Conservation (phyloP, 1,139 yeast species). For the Keqinozyma sinolaborantium region DNA sequence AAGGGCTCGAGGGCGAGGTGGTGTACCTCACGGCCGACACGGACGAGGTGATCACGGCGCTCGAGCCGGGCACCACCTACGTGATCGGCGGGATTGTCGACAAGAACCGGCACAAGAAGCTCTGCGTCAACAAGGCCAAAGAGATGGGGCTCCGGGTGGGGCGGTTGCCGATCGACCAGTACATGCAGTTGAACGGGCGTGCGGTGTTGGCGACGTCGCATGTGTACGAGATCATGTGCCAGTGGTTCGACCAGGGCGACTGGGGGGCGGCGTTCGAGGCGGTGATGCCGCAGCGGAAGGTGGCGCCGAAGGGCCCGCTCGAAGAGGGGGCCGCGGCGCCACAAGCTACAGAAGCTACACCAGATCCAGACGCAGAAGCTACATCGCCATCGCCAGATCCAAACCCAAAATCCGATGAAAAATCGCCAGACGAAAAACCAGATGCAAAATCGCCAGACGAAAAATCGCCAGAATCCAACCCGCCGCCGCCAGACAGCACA, state of each 20-base stretch:
- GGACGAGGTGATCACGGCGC: constrained; percentile 55
- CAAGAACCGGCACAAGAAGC: constrained; percentile 81
- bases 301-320: too few relatives aligned
- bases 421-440: too few relatives aligned
- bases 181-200: constrained; percentile 77
- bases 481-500: too few relatives aligned
- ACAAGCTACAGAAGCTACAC: neutral
- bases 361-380: neutral
- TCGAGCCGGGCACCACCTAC: constrained; percentile 71
- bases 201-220: constrained; percentile 91
- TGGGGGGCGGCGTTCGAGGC: constrained; percentile 87
- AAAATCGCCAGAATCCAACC: too few relatives aligned
- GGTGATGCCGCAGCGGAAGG: constrained; percentile 79
- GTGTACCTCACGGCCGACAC: constrained; percentile 89
- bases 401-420: neutral
- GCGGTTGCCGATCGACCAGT: constrained; percentile 84
- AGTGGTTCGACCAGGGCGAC: constrained; percentile 70
- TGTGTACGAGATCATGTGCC: constrained; percentile 80
- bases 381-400: neutral
- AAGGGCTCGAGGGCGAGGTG: constrained; percentile 27
- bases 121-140: constrained; percentile 82
- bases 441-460: too few relatives aligned
- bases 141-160: constrained; percentile 69
- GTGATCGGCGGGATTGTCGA: constrained; percentile 96
- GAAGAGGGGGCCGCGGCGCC: neutral